A percentile compares a stretch with the other conserved stretches of the same genome.
Conservation (phyloP, 108 stramenopile genomes). For the Asterionellopsis glacialis region DNA sequence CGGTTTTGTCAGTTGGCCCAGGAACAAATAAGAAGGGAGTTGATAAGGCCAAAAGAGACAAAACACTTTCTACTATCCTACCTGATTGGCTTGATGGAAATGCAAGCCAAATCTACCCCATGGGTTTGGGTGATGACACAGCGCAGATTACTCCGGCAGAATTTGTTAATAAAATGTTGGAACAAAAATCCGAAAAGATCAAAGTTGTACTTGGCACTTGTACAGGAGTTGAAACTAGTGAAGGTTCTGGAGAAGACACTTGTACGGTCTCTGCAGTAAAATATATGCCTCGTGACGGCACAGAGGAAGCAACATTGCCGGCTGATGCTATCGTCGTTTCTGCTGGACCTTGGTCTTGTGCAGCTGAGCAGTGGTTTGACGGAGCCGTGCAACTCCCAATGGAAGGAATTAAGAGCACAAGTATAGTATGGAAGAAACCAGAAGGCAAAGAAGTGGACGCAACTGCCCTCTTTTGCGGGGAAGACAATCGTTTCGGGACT, state of each 20-base stretch:
- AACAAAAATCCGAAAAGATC: constrained; percentile 24
- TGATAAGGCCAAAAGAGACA: constrained; percentile 15
- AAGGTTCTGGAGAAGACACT: constrained; percentile 21
- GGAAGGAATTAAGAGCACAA: constrained; percentile 83
- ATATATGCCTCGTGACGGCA: constrained; percentile 32
- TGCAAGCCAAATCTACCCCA: constrained; percentile 47
- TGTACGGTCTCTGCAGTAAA: constrained; percentile 49
- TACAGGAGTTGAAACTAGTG: constrained; percentile 47
- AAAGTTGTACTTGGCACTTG: constrained; percentile 68
- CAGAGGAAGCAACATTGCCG: constrained; percentile 19
- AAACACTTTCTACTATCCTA: constrained; percentile 25
- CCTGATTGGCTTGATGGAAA: constrained; percentile 75
- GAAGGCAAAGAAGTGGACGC: constrained; percentile 69
- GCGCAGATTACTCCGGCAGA: constrained; percentile 83
- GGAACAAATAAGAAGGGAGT: constrained; percentile 27
- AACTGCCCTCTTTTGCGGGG: constrained; percentile 94
- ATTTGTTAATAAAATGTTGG: constrained; percentile 75
- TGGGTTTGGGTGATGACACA: constrained; percentile 81
- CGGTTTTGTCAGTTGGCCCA: constrained; percentile 67
- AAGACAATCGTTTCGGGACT: constrained; percentile 82
- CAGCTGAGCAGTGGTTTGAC: constrained; percentile 77
- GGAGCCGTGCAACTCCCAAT: constrained; percentile 69
- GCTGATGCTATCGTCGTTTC: constrained; percentile 65
- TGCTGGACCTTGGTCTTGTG: constrained; percentile 80
- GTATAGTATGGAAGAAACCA: constrained; percentile 80